Evolutionary conservation across 2,329 filamentous ascomycete genomes (phyloP), one percentile per base, ranked within the genome.

Genomic region (Phoma sp.): DNA sequence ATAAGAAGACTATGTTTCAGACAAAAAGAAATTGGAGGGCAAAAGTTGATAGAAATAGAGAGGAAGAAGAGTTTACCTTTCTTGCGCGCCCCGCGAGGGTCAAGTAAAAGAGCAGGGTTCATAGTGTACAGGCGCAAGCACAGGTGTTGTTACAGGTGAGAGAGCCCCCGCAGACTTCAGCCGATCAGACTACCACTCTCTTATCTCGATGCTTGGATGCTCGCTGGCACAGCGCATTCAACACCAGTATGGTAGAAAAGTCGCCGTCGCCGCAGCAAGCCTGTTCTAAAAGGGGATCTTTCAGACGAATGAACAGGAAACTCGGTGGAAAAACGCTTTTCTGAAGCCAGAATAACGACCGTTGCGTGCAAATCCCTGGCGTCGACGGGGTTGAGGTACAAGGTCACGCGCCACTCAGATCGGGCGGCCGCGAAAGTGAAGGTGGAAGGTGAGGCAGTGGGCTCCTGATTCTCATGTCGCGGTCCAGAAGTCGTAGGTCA

Each of bases 41-140:
- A 18, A 18, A 18, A 2, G 18, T 18, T 29, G 4, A 39, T 22
- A 7, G 30, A 30, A 22, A 11, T 30, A 9, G 30, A 32, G 39
- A 14, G 23, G 13, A 37, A 18, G 9, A 29, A 45, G 45, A 55
- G 32, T 52, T 52, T 68, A 68, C 65, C 65, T 67, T 58, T 66
- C 53, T 59, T 59, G 43, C 61, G 62, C 36, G 57, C 55, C 61
- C 65, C 52, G 35, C 56, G 54, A 9, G 64, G 65, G 49, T 66
- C 62, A 59, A 66, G 62, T 65, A 68, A 64, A 49, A 68, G 52
- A 49, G 62, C 62, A 18, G 64, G 64, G 47, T 68, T 63, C 62
- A 68, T 65, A 46, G 22, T 58, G 57, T 47, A 57, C 40, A 56
- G 7, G 9, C 39, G 40, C 29, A 57, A 58, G 48, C 27, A 52